Base-by-base conservation (phyloP, 164 flowering plant species). In the Litsea cubeba region DNA sequence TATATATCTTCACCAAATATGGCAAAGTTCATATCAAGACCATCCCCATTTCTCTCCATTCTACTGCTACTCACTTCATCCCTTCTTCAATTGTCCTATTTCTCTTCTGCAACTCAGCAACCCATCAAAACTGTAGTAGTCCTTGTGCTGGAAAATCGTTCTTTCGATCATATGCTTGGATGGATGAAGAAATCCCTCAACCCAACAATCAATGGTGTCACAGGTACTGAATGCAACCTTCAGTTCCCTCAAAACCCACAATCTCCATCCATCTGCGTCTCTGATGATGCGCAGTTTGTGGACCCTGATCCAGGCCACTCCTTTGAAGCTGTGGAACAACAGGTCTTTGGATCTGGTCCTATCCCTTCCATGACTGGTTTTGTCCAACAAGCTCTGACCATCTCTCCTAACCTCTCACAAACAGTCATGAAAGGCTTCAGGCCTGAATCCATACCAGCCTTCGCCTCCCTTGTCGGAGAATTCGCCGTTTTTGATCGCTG, bases 251-350 rank as follows among this genome's bases (percentile, higher is more conserved):
- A 70, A 12, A 69, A 50, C 30, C 54, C 82, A 0, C 20, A 69
- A 8, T 73, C 85, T 3, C 65, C 76, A 62, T 67, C 84, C 26
- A 81, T 91, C 50, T 89, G 95, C 81, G 85, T 88, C 84, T 78
- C 87, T 0, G 86, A 89, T 71, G 89, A 85, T 71, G 95, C 97
- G 1, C 83, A 85, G 68, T 92, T 80, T 68, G 92, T 89, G 72
- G 92, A 90, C 83, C 88, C 90, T 54, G 95, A 92, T 78, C 97
- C 97, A 11, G 94, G 90, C n/a, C 95, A 91, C 81, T 86, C 94
- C 18, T 91, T 87, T 51, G 84, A 89, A 65, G 94, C 65, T 2
- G 89, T 88, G 60, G 75, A 63, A 60, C 79, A 85, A 40, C 95
- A 89, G 82, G 91, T 90, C 20, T 90, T 89, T 57, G 91, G 94